Evolutionary conservation across 1,139 yeast species (phyloP).

Genomic region (Geotrichum europaeum): DNA sequence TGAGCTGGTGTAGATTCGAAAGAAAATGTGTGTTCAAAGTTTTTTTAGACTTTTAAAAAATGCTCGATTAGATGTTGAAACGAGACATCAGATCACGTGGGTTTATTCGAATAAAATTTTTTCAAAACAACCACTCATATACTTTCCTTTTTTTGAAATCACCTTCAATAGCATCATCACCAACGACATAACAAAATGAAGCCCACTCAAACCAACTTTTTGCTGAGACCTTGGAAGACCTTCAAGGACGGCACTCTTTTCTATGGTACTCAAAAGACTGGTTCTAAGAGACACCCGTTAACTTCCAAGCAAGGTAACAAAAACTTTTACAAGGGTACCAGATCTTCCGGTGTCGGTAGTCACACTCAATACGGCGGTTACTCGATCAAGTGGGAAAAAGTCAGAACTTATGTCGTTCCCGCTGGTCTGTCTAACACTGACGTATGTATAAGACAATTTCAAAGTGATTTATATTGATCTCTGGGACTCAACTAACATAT

Average conservation of each 20-base stretch:
- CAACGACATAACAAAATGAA: conserved; percentile 28
- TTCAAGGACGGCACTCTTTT: conserved; percentile 77
- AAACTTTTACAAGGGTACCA: conserved; percentile 90
- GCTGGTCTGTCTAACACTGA: conserved; percentile 36
- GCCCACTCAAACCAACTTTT: conserved; percentile 34
- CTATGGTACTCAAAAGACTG: conserved; percentile 71
- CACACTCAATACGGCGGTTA: conserved; percentile 71
- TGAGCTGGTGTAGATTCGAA: neutral
- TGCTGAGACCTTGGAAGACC: conserved; percentile 81
- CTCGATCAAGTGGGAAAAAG: conserved; percentile 74
- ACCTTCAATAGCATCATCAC: neutral
- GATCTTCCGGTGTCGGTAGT: conserved; percentile 88
- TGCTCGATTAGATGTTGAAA: neutral
- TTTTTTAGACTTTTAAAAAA: neutral
- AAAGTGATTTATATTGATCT: neutral
- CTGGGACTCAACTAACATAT: conserved; percentile 20
- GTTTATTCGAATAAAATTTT: neutral
- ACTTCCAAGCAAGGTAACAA: conserved; percentile 94
- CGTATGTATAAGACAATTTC: conserved; percentile 18
- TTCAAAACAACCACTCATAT: conserved; percentile 9
- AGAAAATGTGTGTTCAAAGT: neutral
- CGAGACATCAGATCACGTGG: neutral
- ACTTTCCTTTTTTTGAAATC: conserved; percentile 1
- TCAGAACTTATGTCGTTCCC: conserved; percentile 88
- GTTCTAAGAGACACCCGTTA: conserved; percentile 77